phyloP scores from a whole-genome alignment of 495 filamentous ascomycete genomes.

The Hypomontagnella monticulosa region DNA sequence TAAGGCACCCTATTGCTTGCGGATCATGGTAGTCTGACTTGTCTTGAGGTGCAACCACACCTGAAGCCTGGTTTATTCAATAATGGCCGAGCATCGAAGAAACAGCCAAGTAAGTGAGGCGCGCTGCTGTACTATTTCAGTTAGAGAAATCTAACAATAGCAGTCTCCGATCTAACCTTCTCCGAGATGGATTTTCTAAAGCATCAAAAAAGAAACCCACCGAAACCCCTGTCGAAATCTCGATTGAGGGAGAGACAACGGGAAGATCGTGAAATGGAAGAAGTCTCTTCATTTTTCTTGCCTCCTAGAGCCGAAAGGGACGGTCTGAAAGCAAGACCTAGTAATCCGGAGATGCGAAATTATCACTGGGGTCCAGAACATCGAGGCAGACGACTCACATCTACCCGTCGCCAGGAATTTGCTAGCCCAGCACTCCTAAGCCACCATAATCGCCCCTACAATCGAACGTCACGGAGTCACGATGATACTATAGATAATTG shows the following conservation, averaged over 20 bases:
- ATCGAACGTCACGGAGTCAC: not conserved
- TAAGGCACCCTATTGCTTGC: slow-evolving; percentile 47
- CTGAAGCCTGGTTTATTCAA: slow-evolving; percentile 72
- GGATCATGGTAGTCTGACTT: slow-evolving; percentile 36
- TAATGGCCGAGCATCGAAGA: slow-evolving; percentile 73
- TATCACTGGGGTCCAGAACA: not conserved
- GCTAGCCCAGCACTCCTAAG: not conserved
- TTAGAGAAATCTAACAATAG: slow-evolving; percentile 20
- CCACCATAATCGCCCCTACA: not conserved
- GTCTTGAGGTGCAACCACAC: slow-evolving; percentile 63
- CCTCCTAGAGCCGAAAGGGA: slow-evolving; percentile 15
- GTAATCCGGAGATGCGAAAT: not conserved
- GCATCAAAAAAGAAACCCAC: slow-evolving; percentile 29
- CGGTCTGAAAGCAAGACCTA: slow-evolving; percentile 1
- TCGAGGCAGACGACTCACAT: not conserved
- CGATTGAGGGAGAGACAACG: slow-evolving; percentile 37
- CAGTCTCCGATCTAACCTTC: slow-evolving; percentile 73
- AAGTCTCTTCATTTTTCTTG: slow-evolving; percentile 56
- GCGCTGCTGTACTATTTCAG: slow-evolving; percentile 38
- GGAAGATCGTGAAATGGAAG: slow-evolving; percentile 49
- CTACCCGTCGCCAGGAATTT: not conserved
- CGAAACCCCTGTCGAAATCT: slow-evolving; percentile 33
- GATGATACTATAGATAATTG: not conserved
- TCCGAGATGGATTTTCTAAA: slow-evolving; percentile 72
- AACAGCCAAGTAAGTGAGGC: slow-evolving; percentile 56